Percentiles rank a stretch among this genome's conserved stretches.
Conservation (phyloP, 1,284 basidiomycete genomes). For the Leccinum pachyderme region DNA sequence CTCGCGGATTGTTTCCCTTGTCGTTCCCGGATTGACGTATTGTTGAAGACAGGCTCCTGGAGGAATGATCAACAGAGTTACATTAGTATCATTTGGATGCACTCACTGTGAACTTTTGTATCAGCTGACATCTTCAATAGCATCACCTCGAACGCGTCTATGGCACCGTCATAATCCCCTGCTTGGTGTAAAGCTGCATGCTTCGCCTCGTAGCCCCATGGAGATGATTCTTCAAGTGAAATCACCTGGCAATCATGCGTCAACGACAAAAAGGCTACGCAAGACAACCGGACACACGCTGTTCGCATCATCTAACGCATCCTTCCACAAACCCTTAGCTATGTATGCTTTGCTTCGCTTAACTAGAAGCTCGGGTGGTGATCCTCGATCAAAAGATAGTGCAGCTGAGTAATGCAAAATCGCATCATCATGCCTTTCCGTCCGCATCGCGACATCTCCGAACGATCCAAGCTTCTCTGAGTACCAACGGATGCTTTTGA, state of each 20-base stretch:
- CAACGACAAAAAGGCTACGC: neutral
- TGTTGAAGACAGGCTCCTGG: neutral
- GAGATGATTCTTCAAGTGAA: neutral
- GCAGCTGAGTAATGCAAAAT: slow-evolving; percentile 2
- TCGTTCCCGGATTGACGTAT: neutral
- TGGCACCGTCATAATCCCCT: neutral
- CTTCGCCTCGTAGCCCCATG: neutral
- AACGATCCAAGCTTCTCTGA: neutral
- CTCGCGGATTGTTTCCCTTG: neutral
- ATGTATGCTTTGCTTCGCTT: slow-evolving; percentile 11
- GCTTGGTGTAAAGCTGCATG: neutral
- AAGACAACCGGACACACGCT: neutral
- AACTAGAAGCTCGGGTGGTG: neutral
- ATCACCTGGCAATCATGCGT: neutral
- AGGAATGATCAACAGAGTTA: neutral
- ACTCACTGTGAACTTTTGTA: neutral
- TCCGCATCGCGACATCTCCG: neutral
- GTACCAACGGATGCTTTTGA: neutral
- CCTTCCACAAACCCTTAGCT: neutral
- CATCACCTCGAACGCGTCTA: neutral
- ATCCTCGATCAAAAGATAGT: neutral
- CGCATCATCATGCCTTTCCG: neutral
- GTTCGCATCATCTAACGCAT: slow-evolving; percentile 9
- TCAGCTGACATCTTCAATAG: neutral
- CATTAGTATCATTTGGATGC: neutral